Percentiles rank a stretch among this genome's conserved stretches.
phyloP scores from a whole-genome alignment of 2,329 filamentous ascomycete genomes.

The Cladosporium velox region DNA sequence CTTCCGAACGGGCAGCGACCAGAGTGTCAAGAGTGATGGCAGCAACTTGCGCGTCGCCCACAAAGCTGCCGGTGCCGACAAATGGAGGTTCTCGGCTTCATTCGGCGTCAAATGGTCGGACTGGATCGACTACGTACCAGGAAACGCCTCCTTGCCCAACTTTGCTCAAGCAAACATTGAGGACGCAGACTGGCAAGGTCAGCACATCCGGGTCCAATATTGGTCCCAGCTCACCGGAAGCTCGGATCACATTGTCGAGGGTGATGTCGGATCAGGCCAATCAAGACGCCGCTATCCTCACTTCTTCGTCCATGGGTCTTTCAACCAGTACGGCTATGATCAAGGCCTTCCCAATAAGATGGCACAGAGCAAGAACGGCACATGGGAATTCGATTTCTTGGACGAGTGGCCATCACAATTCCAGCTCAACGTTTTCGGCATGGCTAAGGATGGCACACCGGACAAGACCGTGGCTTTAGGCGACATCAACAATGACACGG shows the following conservation, averaged over 20 bases:
- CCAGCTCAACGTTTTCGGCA: constrained; percentile 67
- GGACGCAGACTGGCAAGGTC: constrained; percentile 60
- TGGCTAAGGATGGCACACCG: constrained; percentile 63
- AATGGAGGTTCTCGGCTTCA: constrained; percentile 63
- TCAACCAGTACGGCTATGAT: constrained; percentile 66
- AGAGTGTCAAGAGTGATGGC: constrained; percentile 26
- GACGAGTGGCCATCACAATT: constrained; percentile 63
- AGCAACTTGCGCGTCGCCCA: constrained; percentile 43
- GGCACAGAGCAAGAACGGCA: constrained; percentile 48
- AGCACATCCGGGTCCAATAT: constrained; percentile 65
- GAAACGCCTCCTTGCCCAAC: constrained; percentile 50
- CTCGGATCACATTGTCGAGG: constrained; percentile 61
- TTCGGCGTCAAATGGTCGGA: constrained; percentile 62
- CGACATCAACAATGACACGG: constrained; percentile 63
- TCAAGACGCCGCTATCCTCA: constrained; percentile 59
- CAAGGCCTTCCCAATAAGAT: constrained; percentile 58
- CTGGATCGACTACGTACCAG: constrained; percentile 58
- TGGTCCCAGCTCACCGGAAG: constrained; percentile 63
- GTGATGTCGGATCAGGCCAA: constrained; percentile 50
- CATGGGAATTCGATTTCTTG: constrained; percentile 63
- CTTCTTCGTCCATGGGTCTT: constrained; percentile 62
- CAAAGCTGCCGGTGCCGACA: constrained; percentile 61
- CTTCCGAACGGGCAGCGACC: constrained; percentile 36
- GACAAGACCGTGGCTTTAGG: constrained; percentile 62
- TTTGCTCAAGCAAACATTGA: constrained; percentile 59